Percentiles rank a stretch among this genome's conserved stretches.
These are phyloP conservation scores for Aspergillus saccharolyticus DNA, from an alignment of 495 filamentous ascomycete genomes.

Conservation along the genomic window DNA sequence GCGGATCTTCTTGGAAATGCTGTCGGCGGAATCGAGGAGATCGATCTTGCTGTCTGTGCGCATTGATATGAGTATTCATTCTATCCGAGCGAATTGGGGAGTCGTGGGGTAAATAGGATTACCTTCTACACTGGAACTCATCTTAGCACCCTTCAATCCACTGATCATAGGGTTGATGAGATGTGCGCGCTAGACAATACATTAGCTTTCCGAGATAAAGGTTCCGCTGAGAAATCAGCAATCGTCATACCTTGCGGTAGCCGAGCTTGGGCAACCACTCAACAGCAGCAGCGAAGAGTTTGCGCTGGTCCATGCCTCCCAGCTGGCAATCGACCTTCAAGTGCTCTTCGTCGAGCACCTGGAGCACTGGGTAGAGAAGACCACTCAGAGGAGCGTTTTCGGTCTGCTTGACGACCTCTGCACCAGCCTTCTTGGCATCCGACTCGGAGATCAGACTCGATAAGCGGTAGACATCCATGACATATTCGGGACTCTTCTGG, in stretches of 20 bases:
- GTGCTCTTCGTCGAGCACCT: slow-evolving; percentile 88
- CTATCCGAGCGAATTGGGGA: no score
- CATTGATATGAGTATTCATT: slow-evolving; percentile 1
- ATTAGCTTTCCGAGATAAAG: background rate
- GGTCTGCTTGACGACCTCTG: slow-evolving; percentile 90
- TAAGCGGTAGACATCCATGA: slow-evolving; percentile 39
- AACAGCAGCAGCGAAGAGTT: slow-evolving; percentile 79
- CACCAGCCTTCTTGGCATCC: slow-evolving; percentile 80
- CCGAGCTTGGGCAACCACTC: slow-evolving; percentile 43
- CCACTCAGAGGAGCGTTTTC: slow-evolving; percentile 69
- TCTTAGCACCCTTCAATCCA: slow-evolving; percentile 79
- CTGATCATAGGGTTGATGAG: slow-evolving; percentile 89
- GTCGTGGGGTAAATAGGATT: background rate
- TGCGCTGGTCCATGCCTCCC: slow-evolving; percentile 74
- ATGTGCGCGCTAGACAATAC: slow-evolving; percentile 59
- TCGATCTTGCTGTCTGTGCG: slow-evolving; percentile 66
- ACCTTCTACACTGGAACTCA: slow-evolving; percentile 53
- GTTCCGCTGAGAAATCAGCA: background rate
- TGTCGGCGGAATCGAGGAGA: slow-evolving; percentile 70
- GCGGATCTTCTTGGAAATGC: slow-evolving; percentile 70
- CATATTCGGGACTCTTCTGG: slow-evolving; percentile 49
- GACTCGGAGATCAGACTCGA: slow-evolving; percentile 30
- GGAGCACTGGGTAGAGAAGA: slow-evolving; percentile 72
- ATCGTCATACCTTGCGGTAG: slow-evolving; percentile 39
- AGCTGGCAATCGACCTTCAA: slow-evolving; percentile 79